phyloP scores from a whole-genome alignment of 1,284 basidiomycete species.

The Cryptococcus sp. region DNA sequence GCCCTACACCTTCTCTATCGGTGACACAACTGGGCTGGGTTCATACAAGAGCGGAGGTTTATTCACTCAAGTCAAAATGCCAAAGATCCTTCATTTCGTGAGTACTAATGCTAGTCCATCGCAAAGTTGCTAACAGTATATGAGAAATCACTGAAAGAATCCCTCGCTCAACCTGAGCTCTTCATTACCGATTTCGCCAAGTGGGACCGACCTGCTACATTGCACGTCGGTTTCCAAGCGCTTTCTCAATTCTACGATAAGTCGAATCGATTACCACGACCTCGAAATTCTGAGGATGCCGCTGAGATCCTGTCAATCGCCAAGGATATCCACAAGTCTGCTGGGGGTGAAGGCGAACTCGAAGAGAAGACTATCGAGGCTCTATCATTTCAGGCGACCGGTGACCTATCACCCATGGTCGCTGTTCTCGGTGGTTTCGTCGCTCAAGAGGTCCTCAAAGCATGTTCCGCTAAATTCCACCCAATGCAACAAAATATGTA shows the following conservation, averaged over 20 bases:
- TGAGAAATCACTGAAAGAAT: slow-evolving; percentile 90
- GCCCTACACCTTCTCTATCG: slow-evolving; percentile 92
- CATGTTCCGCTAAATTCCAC: slow-evolving; percentile 96
- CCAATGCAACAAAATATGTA: slow-evolving; percentile 94
- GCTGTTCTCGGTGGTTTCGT: slow-evolving; percentile 97
- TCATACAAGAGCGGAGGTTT: slow-evolving; percentile 86
- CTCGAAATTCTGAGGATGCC: slow-evolving; percentile 81
- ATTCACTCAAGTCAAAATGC: slow-evolving; percentile 99
- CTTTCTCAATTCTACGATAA: slow-evolving; percentile 74
- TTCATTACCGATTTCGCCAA: slow-evolving; percentile 98
- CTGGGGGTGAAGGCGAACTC: slow-evolving; percentile 61
- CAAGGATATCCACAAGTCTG: slow-evolving; percentile 60
- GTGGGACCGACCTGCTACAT: slow-evolving; percentile 83
- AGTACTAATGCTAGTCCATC: slow-evolving; percentile 37
- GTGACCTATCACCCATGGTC: slow-evolving; percentile 86
- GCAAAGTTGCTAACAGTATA: neutral
- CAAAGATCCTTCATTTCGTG: slow-evolving; percentile 89
- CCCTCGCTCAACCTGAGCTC: slow-evolving; percentile 73
- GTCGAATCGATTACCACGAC: slow-evolving; percentile 68
- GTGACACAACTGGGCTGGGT: slow-evolving; percentile 73
- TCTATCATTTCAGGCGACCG: slow-evolving; percentile 85
- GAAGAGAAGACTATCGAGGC: slow-evolving; percentile 75
- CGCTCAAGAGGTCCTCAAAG: slow-evolving; percentile 96
- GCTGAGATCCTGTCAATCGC: slow-evolving; percentile 65
- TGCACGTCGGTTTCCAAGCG: slow-evolving; percentile 95